Evolutionary conservation across 148 eudicot genomes (phyloP), one percentile per base, ranked within the genome.

Genomic region (Rhododendron henanense): DNA sequence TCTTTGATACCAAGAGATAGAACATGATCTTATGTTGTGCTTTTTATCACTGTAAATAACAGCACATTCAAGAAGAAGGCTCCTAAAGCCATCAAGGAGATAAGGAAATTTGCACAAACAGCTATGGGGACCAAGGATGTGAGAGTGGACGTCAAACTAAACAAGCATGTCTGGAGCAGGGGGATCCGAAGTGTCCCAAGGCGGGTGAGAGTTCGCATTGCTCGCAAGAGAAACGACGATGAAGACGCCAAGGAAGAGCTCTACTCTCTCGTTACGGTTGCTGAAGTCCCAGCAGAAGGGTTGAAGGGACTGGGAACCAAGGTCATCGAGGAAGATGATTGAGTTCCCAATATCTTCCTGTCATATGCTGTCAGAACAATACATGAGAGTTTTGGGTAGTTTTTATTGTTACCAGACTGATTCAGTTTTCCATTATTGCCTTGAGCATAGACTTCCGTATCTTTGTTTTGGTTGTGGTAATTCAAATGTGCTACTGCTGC

Each of bases 221-320:
- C 99, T 2, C 93, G 99, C 39, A 94, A 94, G 94, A 95, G 99
- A 85, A 96, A 96, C 51, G 98, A 96, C 14, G 98, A 96, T 53
- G 98, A 96, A 85, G 99, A 96, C 80, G 99, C 99, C 23, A 96
- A 94, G 88, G 99, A 96, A 82, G 99, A 96, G 91, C 96, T 96
- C 39, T 96, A 92, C 95, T 96, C 99, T 50, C 91, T 96, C 48
- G 98, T 96, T 9, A 96, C 99, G 96, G 95, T 94, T 75, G 93
- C 98, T 7, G 98, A 96, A 79, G 86, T 93, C 83, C 98, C 98
- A 41, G 81, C 90, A 1, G 98, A 92, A 77, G 98, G 98, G 47
- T 86, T 96, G 83, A 92, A 90, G 92, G 98, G 98, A 10, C 86
- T 96, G 73, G 96, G 96, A 74, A 96, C 98, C 85, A 91, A 91